These are phyloP conservation scores for Beauveria caledonica DNA, from an alignment of 2,329 filamentous ascomycete species.

Conservation along the genomic window DNA sequence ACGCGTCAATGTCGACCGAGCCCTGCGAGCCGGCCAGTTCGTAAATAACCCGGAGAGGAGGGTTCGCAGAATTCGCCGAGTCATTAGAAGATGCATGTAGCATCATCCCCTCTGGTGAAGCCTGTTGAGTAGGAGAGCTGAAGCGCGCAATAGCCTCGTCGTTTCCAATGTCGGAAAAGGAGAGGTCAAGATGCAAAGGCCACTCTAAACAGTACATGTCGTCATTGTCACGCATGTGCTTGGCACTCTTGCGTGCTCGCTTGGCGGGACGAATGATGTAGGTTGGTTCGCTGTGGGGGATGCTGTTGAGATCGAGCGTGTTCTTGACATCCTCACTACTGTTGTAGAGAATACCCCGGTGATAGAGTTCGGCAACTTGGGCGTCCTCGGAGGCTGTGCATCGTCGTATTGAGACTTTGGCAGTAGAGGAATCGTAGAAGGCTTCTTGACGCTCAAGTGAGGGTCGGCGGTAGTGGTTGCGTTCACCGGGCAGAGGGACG, in stretches of 20 bases:
- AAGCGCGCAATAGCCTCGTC: conserved; percentile 31
- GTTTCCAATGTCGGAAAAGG: conserved; percentile 33
- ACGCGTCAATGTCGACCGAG: conserved; percentile 27
- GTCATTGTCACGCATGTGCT: neutral
- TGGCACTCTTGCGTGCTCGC: conserved; percentile 22
- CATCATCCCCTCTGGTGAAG: conserved; percentile 15
- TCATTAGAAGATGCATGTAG: conserved; percentile 15
- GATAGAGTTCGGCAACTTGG: conserved; percentile 34
- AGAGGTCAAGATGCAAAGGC: conserved; percentile 30
- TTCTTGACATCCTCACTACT: conserved; percentile 13
- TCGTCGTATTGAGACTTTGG: conserved; percentile 20
- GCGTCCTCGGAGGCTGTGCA: conserved; percentile 23
- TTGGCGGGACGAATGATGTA: conserved; percentile 31
- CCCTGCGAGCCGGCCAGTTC: conserved; percentile 27
- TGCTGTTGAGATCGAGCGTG: conserved; percentile 31
- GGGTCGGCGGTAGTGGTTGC: conserved; percentile 27
- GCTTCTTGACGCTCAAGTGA: conserved; percentile 39
- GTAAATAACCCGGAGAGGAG: conserved; percentile 32
- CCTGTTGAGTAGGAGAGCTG: conserved; percentile 20
- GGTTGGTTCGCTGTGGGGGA: conserved; percentile 29
- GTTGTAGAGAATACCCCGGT: conserved; percentile 35
- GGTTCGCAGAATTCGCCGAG: conserved; percentile 13
- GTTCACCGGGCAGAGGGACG: conserved; percentile 30
- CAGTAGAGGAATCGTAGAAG: conserved; percentile 33
- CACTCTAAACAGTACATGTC: conserved; percentile 18